A percentile compares a stretch with the other conserved stretches of the same genome.
Evolutionary conservation across 352 stramenopile species (phyloP).

Genomic region (Phytophthora citrophthora): DNA sequence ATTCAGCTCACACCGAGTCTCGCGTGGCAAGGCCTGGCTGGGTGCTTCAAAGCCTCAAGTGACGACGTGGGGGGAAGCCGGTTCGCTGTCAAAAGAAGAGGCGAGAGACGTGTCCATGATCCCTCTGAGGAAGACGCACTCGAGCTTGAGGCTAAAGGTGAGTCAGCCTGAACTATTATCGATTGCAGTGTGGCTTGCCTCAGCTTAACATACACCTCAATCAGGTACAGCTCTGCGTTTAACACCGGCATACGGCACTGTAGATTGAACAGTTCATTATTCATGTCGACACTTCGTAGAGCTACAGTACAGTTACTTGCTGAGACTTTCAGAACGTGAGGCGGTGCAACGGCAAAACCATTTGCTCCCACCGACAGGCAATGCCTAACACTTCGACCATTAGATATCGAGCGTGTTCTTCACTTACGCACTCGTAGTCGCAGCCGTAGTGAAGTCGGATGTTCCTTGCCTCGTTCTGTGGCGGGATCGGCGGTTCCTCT

Average conservation of each 20-base stretch:
- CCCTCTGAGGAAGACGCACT: slow-evolving; percentile 5
- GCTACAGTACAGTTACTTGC: slow-evolving; percentile 1
- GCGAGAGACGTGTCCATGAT: slow-evolving; percentile 1
- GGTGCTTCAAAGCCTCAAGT: slow-evolving; percentile 11
- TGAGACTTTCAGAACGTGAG: slow-evolving; percentile 36
- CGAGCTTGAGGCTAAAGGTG: neutral
- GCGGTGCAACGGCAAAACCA: slow-evolving; percentile 39
- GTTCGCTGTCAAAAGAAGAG: slow-evolving; percentile 8
- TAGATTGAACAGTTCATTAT: slow-evolving; percentile 12
- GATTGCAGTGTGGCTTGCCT: too few relatives aligned
- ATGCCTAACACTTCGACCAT: slow-evolving; percentile 54
- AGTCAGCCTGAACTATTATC: slow-evolving; percentile 1
- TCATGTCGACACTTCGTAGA: slow-evolving; percentile 1
- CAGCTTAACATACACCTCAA: too few relatives aligned
- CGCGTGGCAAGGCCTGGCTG: neutral
- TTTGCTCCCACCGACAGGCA: slow-evolving; percentile 45
- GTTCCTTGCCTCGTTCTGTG: slow-evolving; percentile 8
- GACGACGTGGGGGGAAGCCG: neutral
- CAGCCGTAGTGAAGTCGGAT: slow-evolving; percentile 48
- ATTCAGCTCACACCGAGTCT: slow-evolving; percentile 1
- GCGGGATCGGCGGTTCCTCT: slow-evolving; percentile 16
- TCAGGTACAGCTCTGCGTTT: too few relatives aligned
- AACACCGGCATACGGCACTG: neutral
- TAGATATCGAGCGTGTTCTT: slow-evolving; percentile 48
- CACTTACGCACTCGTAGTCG: slow-evolving; percentile 51